phyloP scores from a whole-genome alignment of 2,329 filamentous ascomycete species.

The Byssothecium circinans region DNA sequence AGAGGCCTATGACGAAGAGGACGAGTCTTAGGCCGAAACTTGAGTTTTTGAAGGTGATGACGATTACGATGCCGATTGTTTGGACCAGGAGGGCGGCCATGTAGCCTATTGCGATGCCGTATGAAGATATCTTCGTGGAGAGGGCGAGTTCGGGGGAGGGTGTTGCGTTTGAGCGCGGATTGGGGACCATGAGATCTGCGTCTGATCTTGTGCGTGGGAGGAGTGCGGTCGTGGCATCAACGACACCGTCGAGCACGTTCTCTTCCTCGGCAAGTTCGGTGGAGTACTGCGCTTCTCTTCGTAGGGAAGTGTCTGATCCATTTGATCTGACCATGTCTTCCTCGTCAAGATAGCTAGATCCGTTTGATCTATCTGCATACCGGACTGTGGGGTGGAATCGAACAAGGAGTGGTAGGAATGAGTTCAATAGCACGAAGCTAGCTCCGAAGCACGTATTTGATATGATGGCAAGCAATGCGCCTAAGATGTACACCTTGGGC shows the following conservation, averaged over 20 bases:
- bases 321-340: slow-evolving; percentile 24
- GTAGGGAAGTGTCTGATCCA: slow-evolving; percentile 22
- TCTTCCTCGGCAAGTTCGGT: slow-evolving; percentile 30
- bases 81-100: slow-evolving; percentile 83
- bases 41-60: slow-evolving; percentile 64
- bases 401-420: slow-evolving; percentile 88
- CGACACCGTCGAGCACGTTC: slow-evolving; percentile 28
- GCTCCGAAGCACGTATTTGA: slow-evolving; percentile 94
- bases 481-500: slow-evolving; percentile 75
- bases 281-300: slow-evolving; percentile 29
- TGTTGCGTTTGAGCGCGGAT: slow-evolving; percentile 30
- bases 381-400: slow-evolving; percentile 72
- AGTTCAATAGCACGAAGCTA: slow-evolving; percentile 93
- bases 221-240: slow-evolving; percentile 42
- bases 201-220: slow-evolving; percentile 30
- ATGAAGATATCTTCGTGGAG: slow-evolving; percentile 87
- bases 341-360: slow-evolving; percentile 27
- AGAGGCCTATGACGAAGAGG: slow-evolving; percentile 80
- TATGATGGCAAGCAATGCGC: slow-evolving; percentile 80
- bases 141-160: slow-evolving; percentile 72
- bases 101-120: slow-evolving; percentile 93
- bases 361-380: slow-evolving; percentile 24
- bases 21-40: slow-evolving; percentile 85
- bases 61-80: slow-evolving; percentile 74
- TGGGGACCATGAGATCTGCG: slow-evolving; percentile 34